Percentiles rank a stretch among this genome's conserved stretches.
phyloP scores from a whole-genome alignment of 345 rosid genomes.

The Citrus cavaleriei region DNA sequence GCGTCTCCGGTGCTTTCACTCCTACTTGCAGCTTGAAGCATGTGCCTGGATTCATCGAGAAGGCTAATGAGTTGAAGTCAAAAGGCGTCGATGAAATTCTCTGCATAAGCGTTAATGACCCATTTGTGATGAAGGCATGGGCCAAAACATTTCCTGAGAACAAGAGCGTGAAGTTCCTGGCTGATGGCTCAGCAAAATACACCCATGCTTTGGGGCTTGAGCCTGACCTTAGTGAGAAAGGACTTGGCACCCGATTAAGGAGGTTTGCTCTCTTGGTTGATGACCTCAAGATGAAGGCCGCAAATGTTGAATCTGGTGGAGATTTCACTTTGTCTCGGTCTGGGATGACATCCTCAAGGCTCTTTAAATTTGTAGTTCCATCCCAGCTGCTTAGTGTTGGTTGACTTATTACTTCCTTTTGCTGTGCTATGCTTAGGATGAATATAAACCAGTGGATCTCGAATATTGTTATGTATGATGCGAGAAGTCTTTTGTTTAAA shows the following conservation, averaged over 20 bases:
- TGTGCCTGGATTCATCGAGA: conserved; percentile 93
- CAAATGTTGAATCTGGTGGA: conserved; percentile 88
- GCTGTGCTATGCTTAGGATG: not conserved
- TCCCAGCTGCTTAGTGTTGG: not conserved
- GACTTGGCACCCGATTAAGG: conserved; percentile 83
- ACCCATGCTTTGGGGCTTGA: conserved; percentile 85
- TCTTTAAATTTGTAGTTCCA: conserved; percentile 29
- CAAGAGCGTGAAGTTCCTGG: conserved; percentile 88
- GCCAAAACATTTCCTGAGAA: conserved; percentile 88
- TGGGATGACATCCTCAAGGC: conserved; percentile 80
- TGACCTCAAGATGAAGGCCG: conserved; percentile 85
- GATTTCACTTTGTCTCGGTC: conserved; percentile 87
- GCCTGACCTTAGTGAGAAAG: conserved; percentile 83
- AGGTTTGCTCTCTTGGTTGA: conserved; percentile 88
- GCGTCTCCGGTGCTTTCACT: conserved; percentile 98
- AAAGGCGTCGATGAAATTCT: conserved; percentile 81
- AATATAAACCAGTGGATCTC: not conserved
- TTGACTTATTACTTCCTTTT: not conserved
- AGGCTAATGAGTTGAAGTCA: conserved; percentile 71
- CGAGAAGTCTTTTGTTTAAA: no score
- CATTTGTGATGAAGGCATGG: conserved; percentile 99
- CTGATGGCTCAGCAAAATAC: conserved; percentile 85
- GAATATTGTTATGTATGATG: not conserved
- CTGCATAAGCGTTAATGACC: conserved; percentile 89
- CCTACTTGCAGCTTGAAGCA: conserved; percentile 98